Evolutionary conservation across 768 basidiomycete genomes (phyloP).

Genomic region (Pleurotus eryngii): DNA sequence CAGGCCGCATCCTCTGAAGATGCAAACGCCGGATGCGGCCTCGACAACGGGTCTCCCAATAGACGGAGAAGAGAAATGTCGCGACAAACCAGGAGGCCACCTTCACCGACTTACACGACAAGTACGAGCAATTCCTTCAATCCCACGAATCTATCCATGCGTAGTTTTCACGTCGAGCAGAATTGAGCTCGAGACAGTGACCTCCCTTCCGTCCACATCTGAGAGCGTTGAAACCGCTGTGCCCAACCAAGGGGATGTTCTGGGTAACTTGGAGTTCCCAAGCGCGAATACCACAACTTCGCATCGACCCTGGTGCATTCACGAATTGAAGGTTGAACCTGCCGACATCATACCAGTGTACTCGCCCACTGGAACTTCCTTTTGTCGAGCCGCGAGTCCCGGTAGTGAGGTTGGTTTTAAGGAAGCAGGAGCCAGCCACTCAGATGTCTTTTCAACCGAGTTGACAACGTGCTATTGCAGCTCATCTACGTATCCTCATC

Average conservation of each 20-base stretch:
- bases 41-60: background rate
- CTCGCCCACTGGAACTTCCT: no score
- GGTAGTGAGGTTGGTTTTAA: no score
- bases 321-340: background rate
- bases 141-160: background rate
- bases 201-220: background rate
- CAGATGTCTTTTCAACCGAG: background rate
- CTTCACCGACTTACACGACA: background rate
- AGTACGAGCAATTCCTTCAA: background rate
- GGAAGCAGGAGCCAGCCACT: no score
- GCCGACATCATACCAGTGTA: no score
- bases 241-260: background rate
- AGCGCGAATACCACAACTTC: background rate
- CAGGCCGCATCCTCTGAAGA: background rate
- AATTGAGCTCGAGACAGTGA: background rate
- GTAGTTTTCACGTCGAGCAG: background rate
- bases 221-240: background rate
- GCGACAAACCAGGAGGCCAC: background rate
- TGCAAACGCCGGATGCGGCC: no score
- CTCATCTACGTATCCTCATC: background rate
- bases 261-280: background rate
- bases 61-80: background rate
- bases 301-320: background rate
- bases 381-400: no score
- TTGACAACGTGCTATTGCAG: slow-evolving; percentile 1